Evolutionary conservation across 495 filamentous ascomycete genomes (phyloP).

Genomic region (Hamigera avellanea): DNA sequence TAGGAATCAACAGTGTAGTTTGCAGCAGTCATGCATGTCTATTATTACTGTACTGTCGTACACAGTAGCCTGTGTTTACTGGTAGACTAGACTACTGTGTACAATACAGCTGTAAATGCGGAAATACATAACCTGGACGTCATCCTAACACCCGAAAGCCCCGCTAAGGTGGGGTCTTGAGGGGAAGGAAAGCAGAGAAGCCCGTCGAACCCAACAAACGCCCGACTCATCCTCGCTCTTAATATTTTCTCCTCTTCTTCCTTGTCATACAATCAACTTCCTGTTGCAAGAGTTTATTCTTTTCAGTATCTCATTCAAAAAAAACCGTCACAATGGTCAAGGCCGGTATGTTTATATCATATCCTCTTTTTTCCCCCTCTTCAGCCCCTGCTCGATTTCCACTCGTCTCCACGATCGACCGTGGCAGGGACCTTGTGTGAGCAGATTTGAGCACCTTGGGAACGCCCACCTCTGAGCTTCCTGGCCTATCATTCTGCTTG

Average conservation of each 20-base stretch:
- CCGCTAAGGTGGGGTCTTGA: conserved; percentile 16
- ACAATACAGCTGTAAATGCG: no score
- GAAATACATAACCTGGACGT: conserved; percentile 10
- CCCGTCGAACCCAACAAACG: conserved; percentile 9
- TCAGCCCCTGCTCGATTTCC: no score
- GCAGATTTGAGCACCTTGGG: conserved; percentile 45
- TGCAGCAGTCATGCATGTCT: no score
- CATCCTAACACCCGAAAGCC: conserved; percentile 13
- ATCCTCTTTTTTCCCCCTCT: conserved; percentile 5
- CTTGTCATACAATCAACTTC: no score
- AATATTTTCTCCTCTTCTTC: neutral
- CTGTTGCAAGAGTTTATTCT: no score
- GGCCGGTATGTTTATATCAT: conserved; percentile 58
- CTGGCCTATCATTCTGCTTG: conserved; percentile 23
- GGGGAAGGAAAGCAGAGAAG: conserved; percentile 1
- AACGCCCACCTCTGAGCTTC: conserved; percentile 6
- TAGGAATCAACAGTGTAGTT: conserved; percentile 10
- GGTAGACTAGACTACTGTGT: no score
- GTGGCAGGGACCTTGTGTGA: conserved; percentile 33
- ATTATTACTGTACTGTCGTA: no score
- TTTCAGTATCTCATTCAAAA: no score
- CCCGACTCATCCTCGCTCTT: no score
- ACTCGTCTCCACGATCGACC: conserved; percentile 23
- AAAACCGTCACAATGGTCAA: conserved; percentile 77
- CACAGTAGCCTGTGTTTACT: no score